Percentiles rank a stretch among this genome's conserved stretches.
These are phyloP conservation scores for Cronartium quercuum DNA, from an alignment of 1,284 basidiomycete genomes.

Conservation along the genomic window DNA sequence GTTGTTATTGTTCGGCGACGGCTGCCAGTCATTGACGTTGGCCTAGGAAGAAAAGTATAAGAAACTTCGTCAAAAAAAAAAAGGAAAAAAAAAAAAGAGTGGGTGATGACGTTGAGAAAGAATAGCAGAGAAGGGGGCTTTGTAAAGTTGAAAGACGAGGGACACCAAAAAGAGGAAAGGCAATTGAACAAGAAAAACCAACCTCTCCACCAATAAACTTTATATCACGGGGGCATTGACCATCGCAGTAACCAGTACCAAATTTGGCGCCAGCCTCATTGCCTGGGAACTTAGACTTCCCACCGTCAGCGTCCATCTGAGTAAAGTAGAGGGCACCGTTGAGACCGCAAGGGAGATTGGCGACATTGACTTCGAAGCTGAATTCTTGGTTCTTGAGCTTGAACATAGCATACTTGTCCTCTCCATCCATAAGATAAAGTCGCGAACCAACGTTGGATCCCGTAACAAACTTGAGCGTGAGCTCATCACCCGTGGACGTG, in stretches of 20 bases:
- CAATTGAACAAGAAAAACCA: too few relatives aligned
- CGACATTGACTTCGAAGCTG: conserved; percentile 26
- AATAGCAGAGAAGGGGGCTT: not conserved
- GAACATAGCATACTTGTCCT: conserved; percentile 12
- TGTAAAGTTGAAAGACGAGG: not conserved
- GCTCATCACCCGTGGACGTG: conserved; percentile 1
- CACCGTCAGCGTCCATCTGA: conserved; percentile 46
- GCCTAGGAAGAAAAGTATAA: conserved; percentile 51
- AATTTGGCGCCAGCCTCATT: conserved; percentile 27
- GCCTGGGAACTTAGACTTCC: conserved; percentile 30
- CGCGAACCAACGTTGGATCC: not conserved
- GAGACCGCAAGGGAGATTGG: conserved; percentile 39
- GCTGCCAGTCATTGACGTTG: conserved; percentile 45
- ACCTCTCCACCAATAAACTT: conserved; percentile 59
- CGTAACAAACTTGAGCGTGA: conserved; percentile 2
- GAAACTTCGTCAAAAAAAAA: not conserved
- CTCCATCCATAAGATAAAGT: not conserved
- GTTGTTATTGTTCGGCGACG: conserved; percentile 43
- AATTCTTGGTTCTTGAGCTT: conserved; percentile 26
- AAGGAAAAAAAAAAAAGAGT: not conserved
- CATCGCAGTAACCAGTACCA: conserved; percentile 49
- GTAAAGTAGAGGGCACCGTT: conserved; percentile 52
- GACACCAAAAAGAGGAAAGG: not conserved
- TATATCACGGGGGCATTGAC: conserved; percentile 53
- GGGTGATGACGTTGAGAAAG: not conserved